These are phyloP conservation scores for Multifurca ochricompacta DNA, from an alignment of 768 basidiomycete genomes.

Conservation along the genomic window DNA sequence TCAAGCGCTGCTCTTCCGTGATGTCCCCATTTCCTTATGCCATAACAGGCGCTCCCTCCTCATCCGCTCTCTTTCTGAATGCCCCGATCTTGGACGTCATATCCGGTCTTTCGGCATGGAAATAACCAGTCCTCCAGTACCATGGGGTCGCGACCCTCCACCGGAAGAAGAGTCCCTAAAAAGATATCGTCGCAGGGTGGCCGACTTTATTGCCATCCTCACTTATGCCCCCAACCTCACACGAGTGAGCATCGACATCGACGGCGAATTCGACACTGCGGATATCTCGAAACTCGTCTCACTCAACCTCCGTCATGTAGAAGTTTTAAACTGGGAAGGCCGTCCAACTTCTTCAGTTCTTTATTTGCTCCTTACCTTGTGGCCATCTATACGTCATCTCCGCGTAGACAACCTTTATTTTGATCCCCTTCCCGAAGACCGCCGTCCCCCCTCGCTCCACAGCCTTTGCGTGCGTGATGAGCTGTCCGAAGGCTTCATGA, in stretches of 20 bases:
- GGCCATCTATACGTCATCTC: slow-evolving; percentile 15
- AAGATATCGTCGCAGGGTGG: slow-evolving; percentile 1
- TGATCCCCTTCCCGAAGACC: slow-evolving; percentile 7
- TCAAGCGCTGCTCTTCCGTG: slow-evolving; percentile 8
- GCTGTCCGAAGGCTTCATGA: slow-evolving; percentile 5
- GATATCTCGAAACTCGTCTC: not conserved
- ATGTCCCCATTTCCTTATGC: slow-evolving; percentile 14
- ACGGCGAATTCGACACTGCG: slow-evolving; percentile 7
- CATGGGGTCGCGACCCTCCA: slow-evolving; percentile 3
- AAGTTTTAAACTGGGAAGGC: slow-evolving; percentile 16
- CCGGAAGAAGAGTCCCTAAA: not conserved
- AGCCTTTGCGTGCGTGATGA: slow-evolving; percentile 8
- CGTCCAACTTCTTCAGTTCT: slow-evolving; percentile 11
- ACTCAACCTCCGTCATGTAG: slow-evolving; percentile 10
- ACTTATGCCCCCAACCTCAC: slow-evolving; percentile 5
- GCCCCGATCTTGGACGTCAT: slow-evolving; percentile 9
- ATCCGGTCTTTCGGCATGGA: slow-evolving; percentile 16
- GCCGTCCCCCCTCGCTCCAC: slow-evolving; percentile 1
- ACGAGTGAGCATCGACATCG: slow-evolving; percentile 14
- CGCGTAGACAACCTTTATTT: slow-evolving; percentile 8
- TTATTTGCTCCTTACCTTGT: slow-evolving; percentile 6
- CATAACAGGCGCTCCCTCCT: slow-evolving; percentile 2
- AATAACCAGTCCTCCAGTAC: slow-evolving; percentile 2
- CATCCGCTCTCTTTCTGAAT: not conserved
- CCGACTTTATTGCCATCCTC: slow-evolving; percentile 12